A percentile compares a stretch with the other conserved stretches of the same genome.
These are phyloP conservation scores for Fragilariopsis cylindrus DNA, from an alignment of 108 stramenopile genomes.

Conservation along the genomic window DNA sequence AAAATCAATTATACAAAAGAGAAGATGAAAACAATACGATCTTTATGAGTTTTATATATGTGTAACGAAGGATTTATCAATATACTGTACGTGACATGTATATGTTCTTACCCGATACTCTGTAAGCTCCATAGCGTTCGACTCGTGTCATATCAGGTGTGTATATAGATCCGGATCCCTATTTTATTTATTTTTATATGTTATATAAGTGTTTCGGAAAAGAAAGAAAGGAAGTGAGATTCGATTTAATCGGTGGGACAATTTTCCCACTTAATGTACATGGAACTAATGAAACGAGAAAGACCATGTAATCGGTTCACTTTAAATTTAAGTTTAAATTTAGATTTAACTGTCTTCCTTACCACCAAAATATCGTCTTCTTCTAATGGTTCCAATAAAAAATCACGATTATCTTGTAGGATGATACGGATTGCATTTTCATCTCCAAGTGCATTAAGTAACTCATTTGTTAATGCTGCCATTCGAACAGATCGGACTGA, in stretches of 20 bases:
- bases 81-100: no score
- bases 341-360: neutral
- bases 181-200: neutral
- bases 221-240: neutral
- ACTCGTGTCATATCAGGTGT: conserved; percentile 31
- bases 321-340: no score
- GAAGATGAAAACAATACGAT: no score
- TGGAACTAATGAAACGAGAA: no score
- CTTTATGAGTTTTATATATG: no score
- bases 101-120: conserved; percentile 13
- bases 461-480: conserved; percentile 26
- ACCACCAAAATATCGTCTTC: conserved; percentile 36
- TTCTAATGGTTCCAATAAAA: conserved; percentile 54
- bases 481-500: conserved; percentile 33
- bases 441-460: conserved; percentile 23
- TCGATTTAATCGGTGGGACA: neutral
- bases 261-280: no score
- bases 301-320: no score
- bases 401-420: conserved; percentile 34
- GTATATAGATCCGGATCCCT: conserved; percentile 52
- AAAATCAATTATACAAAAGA: neutral
- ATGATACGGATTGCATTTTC: conserved; percentile 18
- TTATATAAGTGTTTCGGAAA: neutral
- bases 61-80: no score
- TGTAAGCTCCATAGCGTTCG: conserved; percentile 36